Conservation (phyloP, 2,329 filamentous ascomycete species). For the Diaporthe sp. region DNA sequence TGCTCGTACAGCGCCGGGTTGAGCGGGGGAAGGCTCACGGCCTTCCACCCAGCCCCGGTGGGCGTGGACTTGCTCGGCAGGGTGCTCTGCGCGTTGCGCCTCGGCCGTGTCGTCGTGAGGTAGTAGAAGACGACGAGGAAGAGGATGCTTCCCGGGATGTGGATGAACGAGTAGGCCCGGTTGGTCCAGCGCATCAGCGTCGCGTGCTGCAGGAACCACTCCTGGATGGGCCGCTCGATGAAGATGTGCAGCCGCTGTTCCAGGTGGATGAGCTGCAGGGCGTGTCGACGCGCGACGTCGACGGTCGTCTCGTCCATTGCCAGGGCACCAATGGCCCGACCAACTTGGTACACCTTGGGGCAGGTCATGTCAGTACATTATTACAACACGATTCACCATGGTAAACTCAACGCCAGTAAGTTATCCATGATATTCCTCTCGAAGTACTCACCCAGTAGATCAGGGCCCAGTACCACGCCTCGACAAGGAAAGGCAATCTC, state of each 20-base stretch:
- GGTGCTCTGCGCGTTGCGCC: slow-evolving; percentile 42
- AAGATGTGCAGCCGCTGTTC: slow-evolving; percentile 77
- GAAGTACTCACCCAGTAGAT: slow-evolving; percentile 78
- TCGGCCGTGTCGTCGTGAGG: slow-evolving; percentile 72
- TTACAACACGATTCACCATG: no score
- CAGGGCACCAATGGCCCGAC: slow-evolving; percentile 78
- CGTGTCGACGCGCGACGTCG: slow-evolving; percentile 76
- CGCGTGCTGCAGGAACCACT: slow-evolving; percentile 64
- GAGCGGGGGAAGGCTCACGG: slow-evolving; percentile 59
- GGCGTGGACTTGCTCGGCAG: slow-evolving; percentile 31
- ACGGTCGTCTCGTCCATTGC: slow-evolving; percentile 78
- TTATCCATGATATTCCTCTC: no score
- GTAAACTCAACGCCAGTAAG: no score
- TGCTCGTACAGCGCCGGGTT: slow-evolving; percentile 67
- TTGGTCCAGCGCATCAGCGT: slow-evolving; percentile 78
- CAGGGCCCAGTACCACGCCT: slow-evolving; percentile 83
- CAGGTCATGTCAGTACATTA: background rate
- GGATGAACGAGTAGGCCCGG: slow-evolving; percentile 81
- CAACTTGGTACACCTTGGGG: slow-evolving; percentile 78
- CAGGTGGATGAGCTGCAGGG: slow-evolving; percentile 76
- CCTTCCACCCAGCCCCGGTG: slow-evolving; percentile 46
- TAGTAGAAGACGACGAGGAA: slow-evolving; percentile 77
- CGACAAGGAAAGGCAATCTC: slow-evolving; percentile 79
- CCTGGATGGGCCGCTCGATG: slow-evolving; percentile 74
- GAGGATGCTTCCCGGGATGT: slow-evolving; percentile 82